Base-by-base conservation (phyloP, 805 yeast genomes). In the Saturnispora zaruensis region DNA sequence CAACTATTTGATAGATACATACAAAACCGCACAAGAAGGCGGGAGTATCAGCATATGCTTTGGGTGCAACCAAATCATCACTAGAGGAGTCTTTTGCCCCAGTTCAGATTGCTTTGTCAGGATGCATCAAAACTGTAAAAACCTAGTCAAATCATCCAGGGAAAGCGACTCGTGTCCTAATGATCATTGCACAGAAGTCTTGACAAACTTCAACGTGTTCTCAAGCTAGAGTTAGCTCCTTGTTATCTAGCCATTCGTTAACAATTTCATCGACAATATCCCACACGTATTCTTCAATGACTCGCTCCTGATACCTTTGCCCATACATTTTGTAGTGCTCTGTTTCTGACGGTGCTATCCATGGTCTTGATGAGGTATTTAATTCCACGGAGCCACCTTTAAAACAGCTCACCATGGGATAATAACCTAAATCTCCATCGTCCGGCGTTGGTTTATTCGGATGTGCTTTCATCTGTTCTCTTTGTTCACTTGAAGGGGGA, bases 391-490 rank as follows among this genome's bases (percentile, higher is more conserved):
- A 69, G 0, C 98, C 98, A 2, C 84, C 84, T 55, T 79, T 79
- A 62, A 79, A 93, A 24, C 84, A 85, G 49, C 96, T 85, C 32
- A 87, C 73, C 70, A 89, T 87, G 1, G 99, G 98, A 66, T 82
- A 93, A 63, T 93, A 93, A 0, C 98, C 99, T 49, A 88, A 67
- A 41, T 79, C 70, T 0, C 96, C 96, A 62, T 93, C 96, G 62
- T 93, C 95, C 13, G 58, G 78, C 59, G 62, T 72, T 3, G 45
- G 38, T 4, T 48, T 46, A 18, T 52, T 48, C 7, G 26, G 34
- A 9, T 46, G 33, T 3, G 45, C 20, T 6, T 30, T 51, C 28
- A 21, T 44, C 16, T 51, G 53, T 48, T 63, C 55, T 48, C 53
- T 68, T 42, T 75, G 66, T 53, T 78, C 81, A 38, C 90, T 78